Evolutionary conservation across 2,329 filamentous ascomycete species (phyloP).

Genomic region (Fusarium multiceps): DNA sequence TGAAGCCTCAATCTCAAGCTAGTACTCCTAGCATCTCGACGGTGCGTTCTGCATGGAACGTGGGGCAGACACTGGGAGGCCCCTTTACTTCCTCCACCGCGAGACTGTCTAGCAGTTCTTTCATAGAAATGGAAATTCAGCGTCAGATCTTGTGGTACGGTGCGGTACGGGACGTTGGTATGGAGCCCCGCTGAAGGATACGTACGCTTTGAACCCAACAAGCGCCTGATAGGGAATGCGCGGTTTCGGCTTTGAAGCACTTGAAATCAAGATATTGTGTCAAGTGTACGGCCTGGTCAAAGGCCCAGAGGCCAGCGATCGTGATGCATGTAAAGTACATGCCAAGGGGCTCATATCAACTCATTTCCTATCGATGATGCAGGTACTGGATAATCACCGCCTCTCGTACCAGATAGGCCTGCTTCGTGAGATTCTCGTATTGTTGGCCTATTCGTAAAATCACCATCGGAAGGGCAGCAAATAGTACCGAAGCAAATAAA

Average conservation of each 20-base stretch:
- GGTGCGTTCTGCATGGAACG: slow-evolving; percentile 17
- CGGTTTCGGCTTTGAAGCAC: slow-evolving; percentile 1
- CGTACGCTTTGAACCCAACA: slow-evolving; percentile 1
- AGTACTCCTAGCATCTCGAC: slow-evolving; percentile 5
- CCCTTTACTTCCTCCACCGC: neutral
- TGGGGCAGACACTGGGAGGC: slow-evolving; percentile 11
- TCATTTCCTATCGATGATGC: neutral
- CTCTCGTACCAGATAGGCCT: neutral
- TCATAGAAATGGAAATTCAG: slow-evolving; percentile 1
- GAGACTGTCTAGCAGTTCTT: neutral
- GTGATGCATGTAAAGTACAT: neutral
- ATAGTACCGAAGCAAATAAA: slow-evolving; percentile 1
- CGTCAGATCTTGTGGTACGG: neutral
- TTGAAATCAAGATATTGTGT: slow-evolving; percentile 4
- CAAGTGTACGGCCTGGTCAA: neutral
- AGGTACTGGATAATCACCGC: neutral
- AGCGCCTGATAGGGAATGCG: neutral
- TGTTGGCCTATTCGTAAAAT: slow-evolving; percentile 9
- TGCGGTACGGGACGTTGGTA: slow-evolving; percentile 6
- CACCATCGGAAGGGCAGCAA: slow-evolving; percentile 3
- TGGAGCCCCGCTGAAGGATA: slow-evolving; percentile 11
- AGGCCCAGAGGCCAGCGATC: neutral
- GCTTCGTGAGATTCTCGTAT: slow-evolving; percentile 11
- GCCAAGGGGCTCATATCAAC: neutral
- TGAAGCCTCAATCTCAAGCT: neutral